phyloP scores from a whole-genome alignment of 164 flowering plant genomes.

The Vitis rupestris region DNA sequence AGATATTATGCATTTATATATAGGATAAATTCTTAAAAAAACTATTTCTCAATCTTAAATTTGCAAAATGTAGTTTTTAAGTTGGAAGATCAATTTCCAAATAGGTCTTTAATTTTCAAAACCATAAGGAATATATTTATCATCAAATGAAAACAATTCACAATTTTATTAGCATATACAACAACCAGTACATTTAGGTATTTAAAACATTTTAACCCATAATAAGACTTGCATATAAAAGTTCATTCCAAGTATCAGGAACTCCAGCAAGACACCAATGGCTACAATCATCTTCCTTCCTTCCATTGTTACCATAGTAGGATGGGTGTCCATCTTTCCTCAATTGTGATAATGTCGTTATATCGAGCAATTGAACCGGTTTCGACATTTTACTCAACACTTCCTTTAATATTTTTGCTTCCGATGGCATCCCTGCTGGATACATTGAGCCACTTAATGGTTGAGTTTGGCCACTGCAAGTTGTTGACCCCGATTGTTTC shows the following conservation, averaged over 20 bases:
- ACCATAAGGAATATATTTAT: too few species aligned
- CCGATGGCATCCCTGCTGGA: constrained; percentile 24
- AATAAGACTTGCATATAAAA: constrained; percentile 28
- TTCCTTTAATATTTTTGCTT: constrained; percentile 17
- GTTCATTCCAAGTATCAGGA: constrained; percentile 61
- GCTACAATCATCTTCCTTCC: constrained; percentile 37
- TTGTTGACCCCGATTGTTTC: constrained; percentile 14
- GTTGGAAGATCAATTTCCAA: too few species aligned
- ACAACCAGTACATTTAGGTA: too few species aligned
- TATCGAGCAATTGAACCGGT: constrained; percentile 33
- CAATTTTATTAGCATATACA: too few species aligned
- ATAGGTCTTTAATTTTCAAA: too few species aligned
- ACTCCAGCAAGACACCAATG: constrained; percentile 66
- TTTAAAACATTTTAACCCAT: neutral
- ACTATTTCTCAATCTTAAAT: too few species aligned
- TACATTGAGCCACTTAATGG: constrained; percentile 31
- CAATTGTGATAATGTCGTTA: constrained; percentile 36
- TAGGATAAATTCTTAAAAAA: too few species aligned
- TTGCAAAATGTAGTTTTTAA: too few species aligned
- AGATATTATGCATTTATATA: too few species aligned
- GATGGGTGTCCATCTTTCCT: constrained; percentile 56
- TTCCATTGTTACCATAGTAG: constrained; percentile 19
- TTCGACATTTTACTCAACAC: constrained; percentile 28
- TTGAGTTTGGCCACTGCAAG: constrained; percentile 28
- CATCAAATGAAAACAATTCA: too few species aligned